Percentiles rank a stretch among this genome's conserved stretches.
Conservation (phyloP, 768 basidiomycete genomes). For the Cyclocybe aegerita region DNA sequence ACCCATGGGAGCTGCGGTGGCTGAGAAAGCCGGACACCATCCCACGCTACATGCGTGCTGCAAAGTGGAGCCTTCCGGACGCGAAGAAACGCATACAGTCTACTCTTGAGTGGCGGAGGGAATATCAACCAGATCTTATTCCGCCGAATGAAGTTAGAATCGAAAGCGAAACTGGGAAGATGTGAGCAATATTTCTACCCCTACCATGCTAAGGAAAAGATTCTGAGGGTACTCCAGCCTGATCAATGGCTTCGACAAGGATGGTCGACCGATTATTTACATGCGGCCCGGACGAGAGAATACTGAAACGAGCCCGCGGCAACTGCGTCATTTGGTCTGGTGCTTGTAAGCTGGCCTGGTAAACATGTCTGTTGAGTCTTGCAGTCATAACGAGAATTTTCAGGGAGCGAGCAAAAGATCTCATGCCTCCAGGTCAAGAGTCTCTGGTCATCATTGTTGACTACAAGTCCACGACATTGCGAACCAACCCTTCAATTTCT, state of each 20-base stretch:
- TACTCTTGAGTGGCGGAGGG: slow-evolving; percentile 83
- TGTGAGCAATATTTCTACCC: slow-evolving; percentile 45
- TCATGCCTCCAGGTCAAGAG: slow-evolving; percentile 86
- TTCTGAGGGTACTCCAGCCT: slow-evolving; percentile 45
- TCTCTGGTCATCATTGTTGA: slow-evolving; percentile 83
- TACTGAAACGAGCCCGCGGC: slow-evolving; percentile 72
- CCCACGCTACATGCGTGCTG: slow-evolving; percentile 79
- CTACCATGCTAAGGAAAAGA: neutral
- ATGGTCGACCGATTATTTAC: slow-evolving; percentile 86
- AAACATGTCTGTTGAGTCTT: neutral
- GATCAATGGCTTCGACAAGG: slow-evolving; percentile 81
- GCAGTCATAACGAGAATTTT: neutral
- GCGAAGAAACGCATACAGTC: slow-evolving; percentile 76
- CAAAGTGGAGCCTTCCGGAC: slow-evolving; percentile 80
- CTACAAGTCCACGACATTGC: slow-evolving; percentile 78
- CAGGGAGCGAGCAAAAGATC: slow-evolving; percentile 86
- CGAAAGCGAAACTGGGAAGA: slow-evolving; percentile 85
- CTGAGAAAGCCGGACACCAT: slow-evolving; percentile 65
- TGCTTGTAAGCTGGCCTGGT: slow-evolving; percentile 59
- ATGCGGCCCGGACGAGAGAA: slow-evolving; percentile 89
- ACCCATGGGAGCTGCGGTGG: slow-evolving; percentile 79
- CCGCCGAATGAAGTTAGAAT: slow-evolving; percentile 76
- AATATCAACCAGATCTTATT: slow-evolving; percentile 84
- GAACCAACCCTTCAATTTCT: slow-evolving; percentile 82
- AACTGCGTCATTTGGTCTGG: slow-evolving; percentile 85